phyloP scores from a whole-genome alignment of 2,329 filamentous ascomycete genomes.

The Chalaropsis ovoidea region DNA sequence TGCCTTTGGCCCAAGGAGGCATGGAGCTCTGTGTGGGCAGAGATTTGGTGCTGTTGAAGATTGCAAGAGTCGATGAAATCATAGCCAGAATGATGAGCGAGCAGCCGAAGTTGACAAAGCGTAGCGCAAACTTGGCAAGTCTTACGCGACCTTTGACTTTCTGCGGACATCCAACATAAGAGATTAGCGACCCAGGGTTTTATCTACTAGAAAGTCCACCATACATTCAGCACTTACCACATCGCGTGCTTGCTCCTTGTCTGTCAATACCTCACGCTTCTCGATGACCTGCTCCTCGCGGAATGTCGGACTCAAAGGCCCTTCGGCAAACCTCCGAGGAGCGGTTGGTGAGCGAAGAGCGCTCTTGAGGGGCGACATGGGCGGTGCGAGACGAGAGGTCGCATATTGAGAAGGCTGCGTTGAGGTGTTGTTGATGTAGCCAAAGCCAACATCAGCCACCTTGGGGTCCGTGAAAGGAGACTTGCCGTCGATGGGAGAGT shows the following conservation, averaged over 20 bases:
- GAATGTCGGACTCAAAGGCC: constrained; percentile 85
- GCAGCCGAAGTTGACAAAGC: constrained; percentile 93
- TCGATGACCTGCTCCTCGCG: constrained; percentile 77
- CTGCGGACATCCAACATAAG: constrained; percentile 39
- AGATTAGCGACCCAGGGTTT: background rate
- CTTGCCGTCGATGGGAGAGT: constrained; percentile 59
- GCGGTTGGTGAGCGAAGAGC: constrained; percentile 82
- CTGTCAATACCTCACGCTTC: constrained; percentile 69
- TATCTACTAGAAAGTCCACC: background rate
- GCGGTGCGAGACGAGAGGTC: constrained; percentile 41
- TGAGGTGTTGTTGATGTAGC: constrained; percentile 62
- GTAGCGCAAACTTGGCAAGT: constrained; percentile 88
- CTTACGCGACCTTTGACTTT: constrained; percentile 87
- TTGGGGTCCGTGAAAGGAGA: constrained; percentile 53
- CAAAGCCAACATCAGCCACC: constrained; percentile 82
- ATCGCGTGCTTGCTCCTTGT: constrained; percentile 79
- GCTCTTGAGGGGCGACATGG: constrained; percentile 75
- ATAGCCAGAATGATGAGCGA: constrained; percentile 89
- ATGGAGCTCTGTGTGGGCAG: constrained; percentile 69
- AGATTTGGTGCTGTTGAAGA: constrained; percentile 78
- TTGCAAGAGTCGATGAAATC: constrained; percentile 74
- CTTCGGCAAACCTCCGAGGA: constrained; percentile 53
- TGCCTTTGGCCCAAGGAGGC: constrained; percentile 71
- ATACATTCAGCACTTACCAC: constrained; percentile 51
- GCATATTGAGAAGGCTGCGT: constrained; percentile 38